Evolutionary conservation across 139 green algal species (phyloP).

Genomic region (Volvox reticuliferus): DNA sequence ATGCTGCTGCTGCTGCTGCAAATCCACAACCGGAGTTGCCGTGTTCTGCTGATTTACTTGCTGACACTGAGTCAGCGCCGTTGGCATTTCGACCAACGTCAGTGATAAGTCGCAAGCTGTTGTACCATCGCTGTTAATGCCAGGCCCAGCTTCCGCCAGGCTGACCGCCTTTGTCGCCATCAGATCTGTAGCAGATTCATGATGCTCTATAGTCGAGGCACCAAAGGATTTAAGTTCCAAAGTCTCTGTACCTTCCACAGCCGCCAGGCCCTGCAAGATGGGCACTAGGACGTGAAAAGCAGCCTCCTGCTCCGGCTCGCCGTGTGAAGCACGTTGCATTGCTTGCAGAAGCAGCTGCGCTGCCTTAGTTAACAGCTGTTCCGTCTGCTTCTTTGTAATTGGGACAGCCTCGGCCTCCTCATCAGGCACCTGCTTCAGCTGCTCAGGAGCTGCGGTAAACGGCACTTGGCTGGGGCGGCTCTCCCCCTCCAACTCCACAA

Average conservation of each 20-base stretch:
- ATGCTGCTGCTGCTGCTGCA: neutral
- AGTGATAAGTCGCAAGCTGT: neutral
- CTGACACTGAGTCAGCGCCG: neutral
- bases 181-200: too few species aligned
- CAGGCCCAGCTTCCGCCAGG: too few species aligned
- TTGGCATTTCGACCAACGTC: neutral
- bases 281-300: conserved; percentile 16
- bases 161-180: too few species aligned
- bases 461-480: neutral
- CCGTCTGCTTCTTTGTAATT: neutral
- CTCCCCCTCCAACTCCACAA: neutral
- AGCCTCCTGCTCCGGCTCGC: conserved; percentile 24
- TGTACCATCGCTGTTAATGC: too few species aligned
- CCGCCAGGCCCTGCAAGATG: conserved; percentile 1
- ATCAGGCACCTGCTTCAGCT: neutral
- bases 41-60: neutral
- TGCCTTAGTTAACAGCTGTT: conserved; percentile 30
- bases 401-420: neutral
- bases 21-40: conserved; percentile 5
- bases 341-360: conserved; percentile 24
- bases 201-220: neutral
- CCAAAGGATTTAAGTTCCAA: neutral
- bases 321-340: conserved; percentile 25
- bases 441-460: neutral
- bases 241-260: neutral